Base-by-base conservation (phyloP, 768 basidiomycete species). In the Russula lepida region DNA sequence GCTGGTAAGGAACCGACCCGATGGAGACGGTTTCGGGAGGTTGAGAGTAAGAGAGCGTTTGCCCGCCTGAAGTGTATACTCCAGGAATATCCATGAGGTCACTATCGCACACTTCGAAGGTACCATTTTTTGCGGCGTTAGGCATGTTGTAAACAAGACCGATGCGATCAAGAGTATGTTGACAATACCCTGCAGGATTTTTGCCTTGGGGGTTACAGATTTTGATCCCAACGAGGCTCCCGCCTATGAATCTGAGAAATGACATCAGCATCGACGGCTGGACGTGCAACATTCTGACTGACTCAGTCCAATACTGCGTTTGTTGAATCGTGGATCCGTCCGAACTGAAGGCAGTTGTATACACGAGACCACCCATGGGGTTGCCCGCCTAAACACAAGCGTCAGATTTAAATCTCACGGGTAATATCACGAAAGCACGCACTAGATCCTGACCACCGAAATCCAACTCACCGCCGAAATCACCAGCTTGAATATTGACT, bases 401-500 rank as follows among this genome's bases (percentile, higher is more conserved):
- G 4, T 41, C 5, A 58, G 41, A 7, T 23, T 19, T 28, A 27
- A 27, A 19, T 30, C n/a, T 12, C n/a, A 12, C 13, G 6, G 32
- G 9, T 2, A 28, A 43, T 15, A 8, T 3, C 5, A 35, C 19
- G n/a, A 46, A 7, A 46, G 23, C 41, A 72, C 76, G 15, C 54
- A 81, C 80, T 57, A 73, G 66, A 69, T 89, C 88, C 62, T 86
- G 86, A 60, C 88, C 88, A 64, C 86, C 84, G 17, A 86, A 82
- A 71, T 90, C 86, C 54, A 89, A 78, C 72, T 92, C 89, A 59
- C 89, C 90, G 65, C 91, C 90, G 35, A 68, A 80, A 67, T 92
- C 90, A 13, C 59, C 71, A 0, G 70, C 12, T 12, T 70, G 58
- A 21, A 91, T 64, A 72, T 86, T 77, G 64, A 92, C 71, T 49